Evolutionary conservation across 805 yeast genomes (phyloP), one percentile per base, ranked within the genome.

Genomic region (Hanseniaspora nectarophila): DNA sequence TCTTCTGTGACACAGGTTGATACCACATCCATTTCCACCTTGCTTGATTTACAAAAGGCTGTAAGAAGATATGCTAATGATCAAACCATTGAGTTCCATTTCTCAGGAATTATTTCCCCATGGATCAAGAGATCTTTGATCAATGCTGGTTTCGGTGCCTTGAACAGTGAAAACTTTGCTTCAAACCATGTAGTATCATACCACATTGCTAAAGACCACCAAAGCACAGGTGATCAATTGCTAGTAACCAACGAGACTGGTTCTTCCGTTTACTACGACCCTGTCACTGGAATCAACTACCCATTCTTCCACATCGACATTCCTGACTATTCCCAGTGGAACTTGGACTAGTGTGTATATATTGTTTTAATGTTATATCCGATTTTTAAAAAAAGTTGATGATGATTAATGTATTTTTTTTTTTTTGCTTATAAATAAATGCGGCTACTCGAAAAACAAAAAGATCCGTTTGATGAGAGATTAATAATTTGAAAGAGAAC

Each of bases 21-120:
- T 65, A 74, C 85, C 8, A 85, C 96, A 0, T 82, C 89, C 15
- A 70, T 87, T 33, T 95, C 86, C 67, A 73, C 82, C 2, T 70
- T 89, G 53, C 78, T 81, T 46, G 97, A 89, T 63, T 70, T 85
- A 59, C 74, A 83, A 57, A 81, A 80, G 59, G 80, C 87, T 15
- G 66, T 87, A 45, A 79, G 80, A 66, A 74, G 70, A 53, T 85
- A 84, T 61, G 82, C 92, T 16, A 33, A 34, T 40, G 89, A 85
- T 62, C 72, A 82, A 54, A 87, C 83, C 58, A 89, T 87, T 54
- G 96, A 89, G 67, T 81, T 82, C 69, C 97, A 89, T 67, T 88
- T 89, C 65, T 77, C 85, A 10, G 95, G 95, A 24, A 78, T 89
- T 31, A 68, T 84, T 43, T 80, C 84, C 53, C 89, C 90, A 9